Evolutionary conservation across 2,329 filamentous ascomycete genomes (phyloP), one percentile per base, ranked within the genome.

Genomic region (Colletotrichum aenigma): DNA sequence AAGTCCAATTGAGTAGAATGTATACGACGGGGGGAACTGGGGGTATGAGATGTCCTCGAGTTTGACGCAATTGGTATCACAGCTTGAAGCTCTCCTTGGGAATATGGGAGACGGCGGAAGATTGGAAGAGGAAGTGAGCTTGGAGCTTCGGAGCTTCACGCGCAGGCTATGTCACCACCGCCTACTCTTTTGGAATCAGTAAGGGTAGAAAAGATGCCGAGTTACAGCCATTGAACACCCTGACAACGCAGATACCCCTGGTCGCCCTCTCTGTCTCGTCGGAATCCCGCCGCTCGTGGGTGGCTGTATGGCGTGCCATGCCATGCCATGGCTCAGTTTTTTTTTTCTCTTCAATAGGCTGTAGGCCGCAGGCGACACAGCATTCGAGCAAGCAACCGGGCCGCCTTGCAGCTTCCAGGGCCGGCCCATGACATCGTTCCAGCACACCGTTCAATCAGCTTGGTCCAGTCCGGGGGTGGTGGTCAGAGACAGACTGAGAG

Each of bases 381-480:
- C 55, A 34, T 16, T 60, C 38, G 64, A 43, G 72, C 61, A 64
- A 66, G 67, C 43, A 32, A 24, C 34, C 36, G 52, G 55, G 30
- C 28, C 38, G 62, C 30, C 55, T 43, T 56, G 56, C 70, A 68
- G 68, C 38, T 52, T 55, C 55, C 38, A 58, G 56, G 34, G 43
- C 30, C 62, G 69, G 62, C 24, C 34, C 64, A 75, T 75, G 70
- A 73, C 73, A 75, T 75, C 70, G 70, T 60, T 28, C 55, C 38
- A 62, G 56, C 64, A 73, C 64, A 68, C 64, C 56, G 70, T 73
- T 43, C 26, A 58, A 55, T 55, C 32, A 26, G 26, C 28, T 52
- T 52, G 43, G 43, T n/a, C 21, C 48, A 36, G 30, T 36, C 43
- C n/a, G 43, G 58, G 56, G 38, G 58, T 52, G 28, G 64, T 75